Base-by-base conservation (phyloP, 768 basidiomycete genomes). In the Collybia sp. region DNA sequence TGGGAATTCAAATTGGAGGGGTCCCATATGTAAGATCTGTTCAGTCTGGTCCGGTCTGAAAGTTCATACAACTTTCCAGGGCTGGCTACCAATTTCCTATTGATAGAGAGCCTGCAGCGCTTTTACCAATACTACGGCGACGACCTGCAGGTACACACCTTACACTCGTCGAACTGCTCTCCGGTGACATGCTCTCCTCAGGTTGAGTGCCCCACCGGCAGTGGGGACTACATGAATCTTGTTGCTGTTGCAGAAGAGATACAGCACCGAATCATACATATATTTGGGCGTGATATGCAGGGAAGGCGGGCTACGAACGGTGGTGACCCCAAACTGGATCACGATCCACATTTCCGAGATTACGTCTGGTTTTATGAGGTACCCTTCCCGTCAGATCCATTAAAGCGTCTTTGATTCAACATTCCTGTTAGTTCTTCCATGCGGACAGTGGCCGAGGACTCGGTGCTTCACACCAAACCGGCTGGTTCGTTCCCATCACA, bases 51-150 rank as follows among this genome's bases (percentile, higher is more conserved):
- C 32, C 18, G n/a, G 20, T 25, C 32, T 30, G 12, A 12, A 34
- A 17, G 19, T 37, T 32, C 2, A 45, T 51, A 48, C 30, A 2
- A 19, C 18, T 39, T 58, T 19, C 25, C 63, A 80, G 92, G 95
- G 96, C 81, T 97, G 35, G 93, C 96, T 8, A 90, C 92, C 44
- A 98, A 95, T 65, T 96, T 96, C 71, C 61, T 99, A 45, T 76
- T 98, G 43, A 96, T 97, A 52, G 95, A 97, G 67, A 91, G 88
- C 60, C 74, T 99, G 44, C 96, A 98, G 65, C 80, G 96, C 16
- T 98, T 98, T 76, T 88, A 98, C 64, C 92, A 95, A 57, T 99
- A 97, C 67, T 98, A 96, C 54, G 96, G 96, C 2, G 85, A 93
- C 46, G 85, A 88, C 16, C 68, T 97, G 31, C 86, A 90, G 69